phyloP scores from a whole-genome alignment of 2,329 filamentous ascomycete species.

The Basipetospora sp. region DNA sequence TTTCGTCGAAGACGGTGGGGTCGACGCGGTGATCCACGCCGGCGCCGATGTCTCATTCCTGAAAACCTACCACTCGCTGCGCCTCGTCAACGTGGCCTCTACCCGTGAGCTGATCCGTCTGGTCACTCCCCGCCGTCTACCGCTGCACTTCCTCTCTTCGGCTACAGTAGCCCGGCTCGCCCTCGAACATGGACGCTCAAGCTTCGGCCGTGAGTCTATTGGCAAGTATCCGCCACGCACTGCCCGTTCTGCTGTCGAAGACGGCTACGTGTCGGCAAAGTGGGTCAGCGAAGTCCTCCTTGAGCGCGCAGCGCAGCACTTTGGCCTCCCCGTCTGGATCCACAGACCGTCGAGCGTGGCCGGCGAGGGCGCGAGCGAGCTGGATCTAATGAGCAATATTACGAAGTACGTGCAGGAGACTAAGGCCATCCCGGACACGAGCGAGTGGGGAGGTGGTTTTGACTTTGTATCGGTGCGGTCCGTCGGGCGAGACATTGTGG shows the following conservation, averaged over 20 bases:
- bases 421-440: conserved; percentile 1
- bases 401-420: conserved; percentile 2
- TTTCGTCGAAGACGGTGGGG: conserved; percentile 27
- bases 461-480: conserved; percentile 2
- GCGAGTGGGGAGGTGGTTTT: neutral
- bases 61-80: conserved; percentile 22
- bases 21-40: conserved; percentile 37
- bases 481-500: neutral
- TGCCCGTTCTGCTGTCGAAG: conserved; percentile 8
- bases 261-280: conserved; percentile 21
- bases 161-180: conserved; percentile 9
- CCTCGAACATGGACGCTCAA: neutral
- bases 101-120: conserved; percentile 21
- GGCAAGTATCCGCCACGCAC: neutral
- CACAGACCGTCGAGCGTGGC: conserved; percentile 14
- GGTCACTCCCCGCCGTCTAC: conserved; percentile 10
- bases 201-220: conserved; percentile 8
- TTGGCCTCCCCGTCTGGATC: conserved; percentile 13
- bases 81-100: conserved; percentile 19
- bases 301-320: conserved; percentile 10
- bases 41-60: conserved; percentile 27
- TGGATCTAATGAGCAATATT: conserved; percentile 10
- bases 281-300: conserved; percentile 21
- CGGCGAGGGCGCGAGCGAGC: conserved; percentile 6
- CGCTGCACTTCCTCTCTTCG: conserved; percentile 19